Evolutionary conservation across 2,329 filamentous ascomycete genomes (phyloP), one percentile per base, ranked within the genome.

Genomic region (Aspergillus ochraceus): DNA sequence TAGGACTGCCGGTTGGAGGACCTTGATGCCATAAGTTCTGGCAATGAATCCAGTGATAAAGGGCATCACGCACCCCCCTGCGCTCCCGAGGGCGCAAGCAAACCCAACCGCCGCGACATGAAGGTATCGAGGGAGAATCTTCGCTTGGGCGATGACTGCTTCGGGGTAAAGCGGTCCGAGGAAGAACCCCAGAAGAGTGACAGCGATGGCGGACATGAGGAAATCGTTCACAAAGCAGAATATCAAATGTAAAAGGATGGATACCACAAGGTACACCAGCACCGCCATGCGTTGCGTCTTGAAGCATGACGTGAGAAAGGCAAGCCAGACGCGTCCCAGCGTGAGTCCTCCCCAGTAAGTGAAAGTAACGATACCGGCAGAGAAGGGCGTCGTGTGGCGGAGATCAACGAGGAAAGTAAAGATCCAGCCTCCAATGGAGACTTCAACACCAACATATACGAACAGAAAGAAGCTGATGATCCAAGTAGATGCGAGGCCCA

Each of bases 291-390:
- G 90, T 76, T 93, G 90, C 4, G 26, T 30, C 1, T 90, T 89
- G 19, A 91, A 79, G 19, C 83, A 79, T 6, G 86, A 86, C 2
- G 90, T 93, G 3, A 92, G 77, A 66, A 93, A 92, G 0, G 89
- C 89, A 14, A 95, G 77, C 0, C 86, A 72, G 6, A 93, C 79
- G 2, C 91, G 80, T 0, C 91, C 91, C 0, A 91, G 71, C 0
- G 90, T 92, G 64, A 93, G 80, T 0, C 91, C 91, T 36, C 90
- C 83, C 91, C 91, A 95, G 77, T 92, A 94, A 0, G 88, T 86
- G 0, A 89, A 92, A 1, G 86, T 87, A 0, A 84, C 85, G 74
- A 92, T 83, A 2, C 90, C 90, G 19, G 87, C 86, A 6, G 85
- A 80, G 68, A 92, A 92, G 0, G 84, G 77, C 24, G 79, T 81